Evolutionary conservation across 768 basidiomycete genomes (phyloP).

Genomic region (Suillus paluster): DNA sequence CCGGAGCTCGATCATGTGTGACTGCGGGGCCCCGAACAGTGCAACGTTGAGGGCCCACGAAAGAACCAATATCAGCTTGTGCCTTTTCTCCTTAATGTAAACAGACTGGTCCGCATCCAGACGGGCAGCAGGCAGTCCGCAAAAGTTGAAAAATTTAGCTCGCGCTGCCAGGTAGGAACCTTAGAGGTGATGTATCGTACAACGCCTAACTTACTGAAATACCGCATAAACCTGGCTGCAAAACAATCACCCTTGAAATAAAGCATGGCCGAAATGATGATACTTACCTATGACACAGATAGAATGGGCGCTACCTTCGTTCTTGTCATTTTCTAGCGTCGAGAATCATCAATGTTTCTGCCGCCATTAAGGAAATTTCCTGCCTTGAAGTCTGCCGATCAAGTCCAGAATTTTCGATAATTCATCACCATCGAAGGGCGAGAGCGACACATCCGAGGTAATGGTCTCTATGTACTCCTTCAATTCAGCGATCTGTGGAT

Average conservation of each 20-base stretch:
- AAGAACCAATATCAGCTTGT: slow-evolving; percentile 13
- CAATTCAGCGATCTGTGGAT: slow-evolving; percentile 5
- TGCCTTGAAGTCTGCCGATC: slow-evolving; percentile 10
- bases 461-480: slow-evolving; percentile 21
- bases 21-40: slow-evolving; percentile 31
- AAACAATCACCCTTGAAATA: background rate
- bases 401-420: slow-evolving; percentile 13
- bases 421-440: slow-evolving; percentile 14
- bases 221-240: slow-evolving; percentile 48
- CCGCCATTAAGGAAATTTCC: background rate
- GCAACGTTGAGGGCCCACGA: slow-evolving; percentile 21
- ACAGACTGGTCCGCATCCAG: slow-evolving; percentile 50
- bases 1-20: slow-evolving; percentile 23
- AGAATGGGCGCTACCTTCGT: background rate
- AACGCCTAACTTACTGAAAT: slow-evolving; percentile 39
- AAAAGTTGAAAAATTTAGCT: slow-evolving; percentile 47
- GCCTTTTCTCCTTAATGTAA: slow-evolving; percentile 14
- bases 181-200: background rate
- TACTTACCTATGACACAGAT: slow-evolving; percentile 8
- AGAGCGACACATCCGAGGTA: slow-evolving; percentile 10
- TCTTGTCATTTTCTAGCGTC: slow-evolving; percentile 3
- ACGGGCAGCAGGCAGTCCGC: slow-evolving; percentile 51
- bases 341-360: background rate
- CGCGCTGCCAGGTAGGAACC: slow-evolving; percentile 19
- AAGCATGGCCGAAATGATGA: background rate